A percentile compares a stretch with the other conserved stretches of the same genome.
phyloP scores from a whole-genome alignment of 148 eudicot genomes.

The Rhododendron williamsianum region DNA sequence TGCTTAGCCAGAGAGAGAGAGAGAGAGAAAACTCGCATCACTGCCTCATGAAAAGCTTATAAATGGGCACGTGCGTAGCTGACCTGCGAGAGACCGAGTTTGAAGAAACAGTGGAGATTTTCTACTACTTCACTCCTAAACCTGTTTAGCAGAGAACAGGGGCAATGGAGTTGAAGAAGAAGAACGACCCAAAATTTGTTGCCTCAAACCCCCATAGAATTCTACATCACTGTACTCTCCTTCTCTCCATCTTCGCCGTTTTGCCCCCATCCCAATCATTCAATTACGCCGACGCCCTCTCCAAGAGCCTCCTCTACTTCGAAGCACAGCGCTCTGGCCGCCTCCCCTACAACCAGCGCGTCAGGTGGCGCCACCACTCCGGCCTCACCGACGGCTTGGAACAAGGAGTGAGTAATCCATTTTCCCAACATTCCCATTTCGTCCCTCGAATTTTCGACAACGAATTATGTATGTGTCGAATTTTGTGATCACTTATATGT shows the following conservation, averaged over 20 bases:
- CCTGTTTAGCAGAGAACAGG: conserved; percentile 17
- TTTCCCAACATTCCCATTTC: neutral
- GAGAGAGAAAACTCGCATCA: neutral
- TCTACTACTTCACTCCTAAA: conserved; percentile 12
- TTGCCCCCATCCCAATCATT: conserved; percentile 6
- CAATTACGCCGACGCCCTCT: conserved; percentile 47
- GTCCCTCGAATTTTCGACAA: too few relatives aligned
- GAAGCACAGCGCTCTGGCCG: conserved; percentile 80
- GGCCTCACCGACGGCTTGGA: conserved; percentile 67
- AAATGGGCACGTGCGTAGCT: conserved; percentile 5
- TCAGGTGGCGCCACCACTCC: conserved; percentile 62
- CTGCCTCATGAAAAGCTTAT: neutral
- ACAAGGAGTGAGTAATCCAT: conserved; percentile 36
- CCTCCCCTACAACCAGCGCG: conserved; percentile 55
- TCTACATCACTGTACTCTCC: neutral
- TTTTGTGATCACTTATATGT: neutral
- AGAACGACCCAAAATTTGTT: neutral
- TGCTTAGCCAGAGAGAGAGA: neutral
- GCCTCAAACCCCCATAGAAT: neutral
- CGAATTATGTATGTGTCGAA: neutral
- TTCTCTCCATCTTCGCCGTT: conserved; percentile 5
- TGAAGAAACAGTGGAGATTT: neutral
- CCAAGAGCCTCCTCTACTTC: conserved; percentile 56
- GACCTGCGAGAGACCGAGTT: neutral
- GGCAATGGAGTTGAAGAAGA: conserved; percentile 10